These are phyloP conservation scores for Rhizophora mangle DNA, from an alignment of 345 rosid species.

Conservation along the genomic window DNA sequence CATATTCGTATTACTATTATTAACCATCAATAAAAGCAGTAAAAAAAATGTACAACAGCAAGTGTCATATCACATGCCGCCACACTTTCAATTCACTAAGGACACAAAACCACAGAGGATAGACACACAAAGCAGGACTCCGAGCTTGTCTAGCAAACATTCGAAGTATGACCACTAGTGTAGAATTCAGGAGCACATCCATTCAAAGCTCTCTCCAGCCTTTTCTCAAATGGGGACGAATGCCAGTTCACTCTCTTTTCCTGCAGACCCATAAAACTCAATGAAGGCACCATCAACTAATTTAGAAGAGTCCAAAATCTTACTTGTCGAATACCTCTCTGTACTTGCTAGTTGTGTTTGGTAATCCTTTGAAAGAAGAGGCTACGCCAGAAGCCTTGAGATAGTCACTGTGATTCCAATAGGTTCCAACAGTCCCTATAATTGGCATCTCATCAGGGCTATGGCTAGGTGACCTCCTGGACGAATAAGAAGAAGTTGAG, in stretches of 20 bases:
- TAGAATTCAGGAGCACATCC: constrained; percentile 21
- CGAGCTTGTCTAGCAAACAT: not conserved
- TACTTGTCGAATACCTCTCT: constrained; percentile 61
- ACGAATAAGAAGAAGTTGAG: constrained; percentile 57
- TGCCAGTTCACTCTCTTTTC: constrained; percentile 87
- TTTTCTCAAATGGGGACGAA: constrained; percentile 86
- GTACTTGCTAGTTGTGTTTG: constrained; percentile 86
- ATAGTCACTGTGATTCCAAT: constrained; percentile 50
- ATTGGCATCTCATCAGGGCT: constrained; percentile 81
- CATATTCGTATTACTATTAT: constrained; percentile 1
- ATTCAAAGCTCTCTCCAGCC: constrained; percentile 89
- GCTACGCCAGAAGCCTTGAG: constrained; percentile 28
- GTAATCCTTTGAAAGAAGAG: constrained; percentile 74
- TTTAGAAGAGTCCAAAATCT: constrained; percentile 2
- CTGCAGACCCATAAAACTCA: constrained; percentile 43
- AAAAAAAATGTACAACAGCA: constrained; percentile 17
- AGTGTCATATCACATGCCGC: not conserved
- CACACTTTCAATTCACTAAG: constrained; percentile 6
- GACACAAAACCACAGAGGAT: not conserved
- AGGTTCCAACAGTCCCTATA: constrained; percentile 79
- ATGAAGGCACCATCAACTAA: constrained; percentile 10
- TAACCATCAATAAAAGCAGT: not conserved
- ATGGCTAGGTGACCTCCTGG: constrained; percentile 70
- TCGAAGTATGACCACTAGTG: not conserved
- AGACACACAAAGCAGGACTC: not conserved